Evolutionary conservation across 495 filamentous ascomycete genomes (phyloP), one percentile per base, ranked within the genome.

Genomic region (Ramalina intermedia): DNA sequence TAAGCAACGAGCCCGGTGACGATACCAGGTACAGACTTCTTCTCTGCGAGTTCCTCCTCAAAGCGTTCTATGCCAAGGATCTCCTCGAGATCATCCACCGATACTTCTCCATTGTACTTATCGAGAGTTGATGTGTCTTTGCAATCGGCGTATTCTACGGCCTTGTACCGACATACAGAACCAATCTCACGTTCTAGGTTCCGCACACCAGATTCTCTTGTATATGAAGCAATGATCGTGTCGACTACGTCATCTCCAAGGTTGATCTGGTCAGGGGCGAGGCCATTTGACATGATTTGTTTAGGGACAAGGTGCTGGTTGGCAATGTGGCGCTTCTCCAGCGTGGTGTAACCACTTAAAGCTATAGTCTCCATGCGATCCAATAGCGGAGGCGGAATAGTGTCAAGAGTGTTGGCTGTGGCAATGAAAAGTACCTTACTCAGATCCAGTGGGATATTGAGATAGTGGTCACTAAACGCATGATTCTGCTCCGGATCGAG

Each of bases 1-100:
- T 94, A 96, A n/a, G 93, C 93, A 17, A 96, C 91, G 16, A 99
- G 80, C 39, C 93, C 91, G 6, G 93, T 99, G 45, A 99, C 91
- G 46, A 99, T 85, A 51, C 91, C 91, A 17, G 93, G 89, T 41
- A 86, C 85, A 51, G 80, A 78, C 46, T 76, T 79, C 58, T 85
- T 85, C 66, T 94, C 90, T 17, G 91, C 83, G 56, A 99, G 86
- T 64, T 99, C 91, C 63, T 94, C 87, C 54, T 95, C 86, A 61
- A 88, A 99, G 44, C 82, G 84, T 63, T 96, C 90, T 53, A 90
- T 88, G 41, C 91, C 91, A 35, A 99, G 76, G 53, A 96, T 94
- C 17, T 78, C 71, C 62, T 96, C 91, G 20, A 99, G 66, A 48
- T 96, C 91, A 26, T 80, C 73, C 6, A 89, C 56, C 3, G 74